Evolutionary conservation across 108 stramenopile genomes (phyloP).

Genomic region (Nitzschia sp.): DNA sequence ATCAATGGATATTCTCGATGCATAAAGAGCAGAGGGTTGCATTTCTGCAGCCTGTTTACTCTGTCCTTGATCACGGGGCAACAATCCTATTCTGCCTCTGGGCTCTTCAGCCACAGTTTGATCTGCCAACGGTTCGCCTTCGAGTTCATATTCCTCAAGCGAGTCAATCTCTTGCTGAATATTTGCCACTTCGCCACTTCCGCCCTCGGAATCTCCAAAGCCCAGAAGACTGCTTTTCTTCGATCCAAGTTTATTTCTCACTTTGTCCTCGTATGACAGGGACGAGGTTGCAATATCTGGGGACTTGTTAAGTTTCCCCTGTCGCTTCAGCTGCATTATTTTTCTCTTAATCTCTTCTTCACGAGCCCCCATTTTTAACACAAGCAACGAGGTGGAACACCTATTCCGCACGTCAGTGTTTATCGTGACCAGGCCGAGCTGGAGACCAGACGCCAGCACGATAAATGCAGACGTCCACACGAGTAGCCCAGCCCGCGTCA

Average conservation of each 20-base stretch:
- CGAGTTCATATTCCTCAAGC: constrained; percentile 31
- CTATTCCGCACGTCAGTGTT: too few relatives aligned
- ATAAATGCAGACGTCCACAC: too few relatives aligned
- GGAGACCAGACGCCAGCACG: too few relatives aligned
- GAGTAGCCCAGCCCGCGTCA: too few relatives aligned
- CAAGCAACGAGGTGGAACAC: too few relatives aligned
- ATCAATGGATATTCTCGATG: background rate
- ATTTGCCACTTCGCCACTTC: constrained; percentile 14
- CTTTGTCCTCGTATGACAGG: constrained; percentile 30
- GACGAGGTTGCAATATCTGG: background rate
- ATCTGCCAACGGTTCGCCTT: background rate
- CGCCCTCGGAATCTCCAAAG: constrained; percentile 41
- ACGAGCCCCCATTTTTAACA: constrained; percentile 21
- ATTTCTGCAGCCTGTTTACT: background rate
- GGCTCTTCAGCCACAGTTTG: background rate
- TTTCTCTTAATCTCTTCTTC: constrained; percentile 72
- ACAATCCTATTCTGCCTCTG: background rate
- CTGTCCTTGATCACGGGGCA: background rate
- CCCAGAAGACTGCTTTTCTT: constrained; percentile 32
- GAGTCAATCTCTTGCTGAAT: constrained; percentile 14
- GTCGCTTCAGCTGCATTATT: constrained; percentile 60
- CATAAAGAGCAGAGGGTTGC: too few relatives aligned
- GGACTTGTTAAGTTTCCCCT: constrained; percentile 50
- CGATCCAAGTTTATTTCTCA: constrained; percentile 37
- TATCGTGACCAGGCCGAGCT: too few relatives aligned